Evolutionary conservation across 2,329 filamentous ascomycete species (phyloP).

Genomic region (Neopestalotiopsis clavispora): DNA sequence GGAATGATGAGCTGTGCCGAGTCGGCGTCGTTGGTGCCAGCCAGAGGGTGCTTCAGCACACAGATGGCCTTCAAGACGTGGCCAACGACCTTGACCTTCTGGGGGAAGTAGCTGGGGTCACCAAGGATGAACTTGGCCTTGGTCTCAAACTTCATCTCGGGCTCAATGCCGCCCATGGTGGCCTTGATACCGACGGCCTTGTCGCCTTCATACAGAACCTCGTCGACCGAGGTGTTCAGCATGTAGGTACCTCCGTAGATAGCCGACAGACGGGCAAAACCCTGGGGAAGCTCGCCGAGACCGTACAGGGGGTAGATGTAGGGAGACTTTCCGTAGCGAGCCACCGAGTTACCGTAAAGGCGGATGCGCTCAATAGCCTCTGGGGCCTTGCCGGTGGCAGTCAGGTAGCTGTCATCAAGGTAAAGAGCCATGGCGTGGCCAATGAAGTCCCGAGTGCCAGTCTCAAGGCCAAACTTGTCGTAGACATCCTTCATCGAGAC

Average conservation of each 20-base stretch:
- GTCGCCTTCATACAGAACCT: conserved; percentile 81
- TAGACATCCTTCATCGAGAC: conserved; percentile 98
- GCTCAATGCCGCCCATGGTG: conserved; percentile 86
- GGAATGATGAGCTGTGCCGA: conserved; percentile 96
- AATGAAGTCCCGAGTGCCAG: conserved; percentile 90
- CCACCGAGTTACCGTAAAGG: conserved; percentile 97
- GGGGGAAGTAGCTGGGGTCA: conserved; percentile 95
- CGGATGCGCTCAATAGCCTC: conserved; percentile 91
- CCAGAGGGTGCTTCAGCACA: conserved; percentile 92
- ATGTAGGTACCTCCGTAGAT: conserved; percentile 99
- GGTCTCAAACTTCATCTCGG: conserved; percentile 92
- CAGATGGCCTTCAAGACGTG: conserved; percentile 97
- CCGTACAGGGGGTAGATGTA: conserved; percentile 99
- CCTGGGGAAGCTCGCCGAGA: conserved; percentile 94
- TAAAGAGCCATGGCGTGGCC: conserved; percentile 98
- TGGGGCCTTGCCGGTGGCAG: conserved; percentile 71
- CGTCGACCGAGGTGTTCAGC: conserved; percentile 94
- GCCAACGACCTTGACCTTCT: conserved; percentile 84
- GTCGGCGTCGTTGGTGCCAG: conserved; percentile 86
- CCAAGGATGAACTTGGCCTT: conserved; percentile 96
- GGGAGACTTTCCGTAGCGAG: conserved; percentile 95
- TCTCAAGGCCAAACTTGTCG: conserved; percentile 94
- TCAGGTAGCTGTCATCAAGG: conserved; percentile 87
- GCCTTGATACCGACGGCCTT: conserved; percentile 97
- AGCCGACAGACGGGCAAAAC: conserved; percentile 94